Evolutionary conservation across 768 basidiomycete species (phyloP).

Genomic region (Rhodotorula paludigena): DNA sequence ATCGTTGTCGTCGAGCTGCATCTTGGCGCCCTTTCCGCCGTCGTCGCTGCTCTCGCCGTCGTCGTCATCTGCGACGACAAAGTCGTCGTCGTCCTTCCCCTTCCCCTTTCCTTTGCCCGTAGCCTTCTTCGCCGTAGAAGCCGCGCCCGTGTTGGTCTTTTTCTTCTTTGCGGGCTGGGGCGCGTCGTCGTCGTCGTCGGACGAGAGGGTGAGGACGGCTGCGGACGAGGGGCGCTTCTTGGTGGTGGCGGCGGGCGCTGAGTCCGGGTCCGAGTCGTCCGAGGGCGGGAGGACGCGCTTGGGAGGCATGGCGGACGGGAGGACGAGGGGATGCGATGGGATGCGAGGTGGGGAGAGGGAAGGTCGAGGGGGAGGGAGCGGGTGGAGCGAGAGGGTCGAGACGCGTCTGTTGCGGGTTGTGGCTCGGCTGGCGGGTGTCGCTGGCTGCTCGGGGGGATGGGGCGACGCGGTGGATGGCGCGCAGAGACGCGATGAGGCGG

Average conservation of each 20-base stretch:
- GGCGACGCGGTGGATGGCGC: too few species aligned
- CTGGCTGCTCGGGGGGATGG: too few species aligned
- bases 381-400: too few species aligned
- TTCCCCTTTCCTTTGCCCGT: background rate
- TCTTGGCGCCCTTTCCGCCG: too few species aligned
- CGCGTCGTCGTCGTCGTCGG: background rate
- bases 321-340: background rate
- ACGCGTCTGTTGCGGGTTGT: background rate
- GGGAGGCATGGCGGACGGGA: background rate
- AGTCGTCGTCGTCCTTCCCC: background rate
- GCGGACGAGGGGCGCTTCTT: constrained; percentile 14
- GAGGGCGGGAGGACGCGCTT: background rate
- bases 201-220: constrained; percentile 3
- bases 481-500: too few species aligned
- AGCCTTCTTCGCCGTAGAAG: background rate
- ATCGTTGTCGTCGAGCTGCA: constrained; percentile 1
- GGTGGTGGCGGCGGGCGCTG: background rate
- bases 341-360: background rate
- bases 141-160: too few species aligned
- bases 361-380: background rate
- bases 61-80: too few species aligned
- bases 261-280: background rate
- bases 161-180: background rate
- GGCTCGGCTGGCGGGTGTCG: too few species aligned
- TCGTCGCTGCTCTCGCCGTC: background rate